phyloP scores from a whole-genome alignment of 306 rosid species.

The Hippophae gyantsensis region DNA sequence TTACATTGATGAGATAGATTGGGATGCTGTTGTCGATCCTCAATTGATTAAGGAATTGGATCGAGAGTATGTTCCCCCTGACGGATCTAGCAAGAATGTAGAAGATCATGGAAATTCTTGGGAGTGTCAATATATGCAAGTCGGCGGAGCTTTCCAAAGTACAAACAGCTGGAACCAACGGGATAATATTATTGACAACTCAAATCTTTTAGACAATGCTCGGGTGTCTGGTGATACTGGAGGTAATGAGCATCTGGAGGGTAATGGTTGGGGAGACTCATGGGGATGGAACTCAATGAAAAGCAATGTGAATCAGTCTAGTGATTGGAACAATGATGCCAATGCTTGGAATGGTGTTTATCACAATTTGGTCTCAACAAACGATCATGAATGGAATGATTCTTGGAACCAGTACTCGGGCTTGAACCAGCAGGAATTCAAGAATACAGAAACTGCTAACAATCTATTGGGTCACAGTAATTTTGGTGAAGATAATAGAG shows the following conservation, averaged over 20 bases:
- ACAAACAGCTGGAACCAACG: conserved; percentile 24
- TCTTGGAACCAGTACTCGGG: conserved; percentile 24
- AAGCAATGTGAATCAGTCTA: conserved; percentile 1
- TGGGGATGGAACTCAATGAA: conserved; percentile 31
- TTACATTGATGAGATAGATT: conserved; percentile 55
- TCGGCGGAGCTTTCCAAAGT: conserved; percentile 12
- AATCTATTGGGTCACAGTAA: conserved; percentile 25
- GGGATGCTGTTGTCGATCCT: conserved; percentile 56
- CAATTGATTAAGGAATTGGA: conserved; percentile 61
- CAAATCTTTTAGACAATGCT: conserved; percentile 27
- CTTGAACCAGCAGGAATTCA: conserved; percentile 27
- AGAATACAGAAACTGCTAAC: conserved; percentile 18
- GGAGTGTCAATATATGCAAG: conserved; percentile 25
- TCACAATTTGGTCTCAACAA: conserved; percentile 6
- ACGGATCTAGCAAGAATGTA: conserved; percentile 22
- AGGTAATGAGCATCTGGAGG: conserved; percentile 23
- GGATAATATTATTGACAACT: conserved; percentile 11
- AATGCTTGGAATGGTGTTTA: conserved; percentile 21
- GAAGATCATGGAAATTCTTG: conserved; percentile 19
- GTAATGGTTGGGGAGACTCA: conserved; percentile 34
- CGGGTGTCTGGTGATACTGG: conserved; percentile 33
- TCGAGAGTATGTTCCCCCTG: conserved; percentile 29
- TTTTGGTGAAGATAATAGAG: conserved; percentile 20
- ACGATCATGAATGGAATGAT: conserved; percentile 33
- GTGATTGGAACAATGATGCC: conserved; percentile 23